Evolutionary conservation across 257 asterid species (phyloP), one percentile per base, ranked within the genome.

Genomic region (Galeopsis tetrahit): DNA sequence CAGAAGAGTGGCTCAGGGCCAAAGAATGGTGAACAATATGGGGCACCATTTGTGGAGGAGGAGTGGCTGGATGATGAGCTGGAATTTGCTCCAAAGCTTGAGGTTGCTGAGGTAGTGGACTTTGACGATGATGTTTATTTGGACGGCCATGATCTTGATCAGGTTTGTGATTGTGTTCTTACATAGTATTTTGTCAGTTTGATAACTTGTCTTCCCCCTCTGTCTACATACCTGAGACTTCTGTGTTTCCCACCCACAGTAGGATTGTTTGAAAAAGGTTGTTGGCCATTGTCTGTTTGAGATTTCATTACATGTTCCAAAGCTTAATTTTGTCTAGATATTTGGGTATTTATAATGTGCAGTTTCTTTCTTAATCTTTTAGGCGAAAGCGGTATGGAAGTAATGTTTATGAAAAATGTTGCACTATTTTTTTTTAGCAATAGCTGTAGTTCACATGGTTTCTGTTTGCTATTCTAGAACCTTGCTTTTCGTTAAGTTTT

Each of bases 1-100:
- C 98, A 93, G 83, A 93, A 93, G 82, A 93, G 98, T 91, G 98
- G 98, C 58, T 69, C 98, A 0, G 98, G 98, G 66, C 96, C 98
- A 34, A 93, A 89, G 87, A 93, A 93, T 75, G 98, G 97, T 48
- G 98, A 90, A 77, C 92, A 85, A 75, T 93, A 93, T 72, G 98
- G 98, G 39, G 98, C 98, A 57, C 98, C 98, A 11, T 84, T 89
- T 66, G 74, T 86, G 28, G 96, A 87, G 78, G 96, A 91, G 85
- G 98, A 93, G 59, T 93, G 98, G 98, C 96, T 90, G 79, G 81
- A 79, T 2, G 90, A 87, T 48, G 97, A 81, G 65, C 70, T 81
- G 63, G 89, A 79, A 55, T 21, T 75, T 44, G 46, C 77, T 76
- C 88, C 83, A 34, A 83, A 82, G 80, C 78, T 68, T 60, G 95